Base-by-base conservation (phyloP, 306 rosid species). In the Casuarina equisetifolia region DNA sequence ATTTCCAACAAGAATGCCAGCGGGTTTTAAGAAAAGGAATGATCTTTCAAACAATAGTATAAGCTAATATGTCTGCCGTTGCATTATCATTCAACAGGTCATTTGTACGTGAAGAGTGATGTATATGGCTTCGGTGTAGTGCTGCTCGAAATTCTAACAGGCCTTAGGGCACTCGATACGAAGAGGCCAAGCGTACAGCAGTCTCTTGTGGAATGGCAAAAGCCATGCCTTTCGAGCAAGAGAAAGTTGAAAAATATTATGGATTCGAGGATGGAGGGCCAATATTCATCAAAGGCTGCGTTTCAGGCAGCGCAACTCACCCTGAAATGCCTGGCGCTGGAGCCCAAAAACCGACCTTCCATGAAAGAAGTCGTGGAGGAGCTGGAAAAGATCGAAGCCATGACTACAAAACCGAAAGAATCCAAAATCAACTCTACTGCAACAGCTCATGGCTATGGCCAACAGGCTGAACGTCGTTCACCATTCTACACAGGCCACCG, bases 61-160 rank as follows among this genome's bases (percentile, higher is more conserved):
- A 40, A 4, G 39, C 76, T 81, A 55, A 68, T 59, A 48, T 50
- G 52, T 36, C 49, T 83, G 46, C 72, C 70, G 63, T 67, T 63
- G 45, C 40, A 20, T 25, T 6, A 42, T 72, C 25, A 11, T 72
- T 79, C 3, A 77, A 85, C 91, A 95, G 98, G 98, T 1, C 97
- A 92, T 84, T 84, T 95, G 76, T 92, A 91, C 46, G 93, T 92
- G 13, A 92, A 92, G 77, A 95, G 98, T 67, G 97, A 95, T 40
- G 97, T 95, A 15, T 95, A 92, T 45, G 97, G 97, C 3, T 95
- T 91, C 43, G 98, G 98, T 13, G 98, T 92, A 7, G 93, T 95
- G 73, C 82, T 91, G 74, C 97, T 95, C 3, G 97, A 95, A 82
- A 73, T 95, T 79, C 78, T 95, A 76, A 91, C 93, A 19, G 97